Percentiles rank a stretch among this genome's conserved stretches.
phyloP scores from a whole-genome alignment of 2,329 filamentous ascomycete species.

The Thelonectria discophora region DNA sequence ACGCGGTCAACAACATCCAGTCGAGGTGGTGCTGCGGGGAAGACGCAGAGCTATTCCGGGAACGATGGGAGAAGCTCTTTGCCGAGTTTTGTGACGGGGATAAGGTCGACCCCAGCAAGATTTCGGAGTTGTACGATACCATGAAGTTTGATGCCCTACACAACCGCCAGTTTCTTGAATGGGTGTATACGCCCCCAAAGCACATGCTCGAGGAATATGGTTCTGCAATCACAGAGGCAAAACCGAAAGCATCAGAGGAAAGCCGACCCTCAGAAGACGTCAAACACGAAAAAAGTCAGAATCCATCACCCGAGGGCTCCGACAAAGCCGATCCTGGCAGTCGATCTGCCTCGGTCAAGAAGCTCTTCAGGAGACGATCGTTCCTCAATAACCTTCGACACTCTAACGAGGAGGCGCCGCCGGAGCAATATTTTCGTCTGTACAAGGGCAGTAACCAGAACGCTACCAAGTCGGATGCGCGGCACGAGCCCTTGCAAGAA shows the following conservation, averaged over 20 bases:
- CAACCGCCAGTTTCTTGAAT: slow-evolving; percentile 95
- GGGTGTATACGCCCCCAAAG: slow-evolving; percentile 91
- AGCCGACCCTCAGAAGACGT: slow-evolving; percentile 50
- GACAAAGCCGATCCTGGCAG: slow-evolving; percentile 53
- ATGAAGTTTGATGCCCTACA: slow-evolving; percentile 99
- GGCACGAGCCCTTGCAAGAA: slow-evolving; percentile 88
- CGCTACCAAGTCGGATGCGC: slow-evolving; percentile 77
- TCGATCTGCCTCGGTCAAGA: slow-evolving; percentile 49
- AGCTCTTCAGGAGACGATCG: slow-evolving; percentile 68
- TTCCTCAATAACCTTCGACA: slow-evolving; percentile 64
- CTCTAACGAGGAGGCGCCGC: slow-evolving; percentile 63
- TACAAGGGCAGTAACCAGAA: slow-evolving; percentile 79
- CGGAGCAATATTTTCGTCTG: slow-evolving; percentile 87
- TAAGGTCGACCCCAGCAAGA: slow-evolving; percentile 98
- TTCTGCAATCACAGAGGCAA: slow-evolving; percentile 52
- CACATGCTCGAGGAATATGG: slow-evolving; percentile 76
- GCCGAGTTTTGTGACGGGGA: slow-evolving; percentile 95
- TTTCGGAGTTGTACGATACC: slow-evolving; percentile 97
- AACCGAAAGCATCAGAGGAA: slow-evolving; percentile 54
- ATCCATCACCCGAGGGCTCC: slow-evolving; percentile 45
- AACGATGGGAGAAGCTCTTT: slow-evolving; percentile 98
- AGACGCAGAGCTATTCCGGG: slow-evolving; percentile 91
- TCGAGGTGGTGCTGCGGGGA: slow-evolving; percentile 96
- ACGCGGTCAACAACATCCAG: slow-evolving; percentile 77
- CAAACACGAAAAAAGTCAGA: slow-evolving; percentile 44